Evolutionary conservation across 768 basidiomycete species (phyloP), one percentile per base, ranked within the genome.

Genomic region (Boletales sp.): DNA sequence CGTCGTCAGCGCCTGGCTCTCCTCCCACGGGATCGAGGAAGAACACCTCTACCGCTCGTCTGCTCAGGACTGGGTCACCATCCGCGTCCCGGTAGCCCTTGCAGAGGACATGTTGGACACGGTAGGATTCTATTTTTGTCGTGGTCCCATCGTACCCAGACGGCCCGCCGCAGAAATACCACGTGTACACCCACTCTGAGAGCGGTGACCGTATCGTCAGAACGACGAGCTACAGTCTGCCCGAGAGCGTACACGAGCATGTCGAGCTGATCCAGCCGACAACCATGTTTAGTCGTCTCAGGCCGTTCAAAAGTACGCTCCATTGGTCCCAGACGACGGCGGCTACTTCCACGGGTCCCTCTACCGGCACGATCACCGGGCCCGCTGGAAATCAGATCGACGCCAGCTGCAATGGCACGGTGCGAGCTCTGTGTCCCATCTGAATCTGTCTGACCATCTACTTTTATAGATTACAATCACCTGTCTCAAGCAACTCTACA

Each of bases 31-130:
- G 31, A 66, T 88, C 25, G 52, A 58, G 14, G 76, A 78, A 39
- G 62, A 72, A 36, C 72, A 77, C 48, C 56, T 81, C 18, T 54
- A 67, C 37, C 78, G 80, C 9, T 85, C 86, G 11, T 75, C 83
- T 3, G 84, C 86, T 0, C 74, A 78, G 42, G 87, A 88, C 54
- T 90, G 86, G 87, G 69, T 87, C 12, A 80, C 73, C 7, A 62
- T 87, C 36, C 78, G 65, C 12, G 68, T 87, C 8, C 78, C 85
- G 0, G 73, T 90, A 40, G 57, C 68, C 32, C 54, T 81, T 21
- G 86, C 81, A 0, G 87, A 90, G 64, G 68, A 78, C 56, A 83
- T 90, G 79, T 74, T 90, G n/a, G 70, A 80, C 58, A 84, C 87
- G 41, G 85, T 86, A 57, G 58, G 78, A 37, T 31, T 19, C 21